phyloP scores from a whole-genome alignment of 345 rosid species.

The Linum trigynum region DNA sequence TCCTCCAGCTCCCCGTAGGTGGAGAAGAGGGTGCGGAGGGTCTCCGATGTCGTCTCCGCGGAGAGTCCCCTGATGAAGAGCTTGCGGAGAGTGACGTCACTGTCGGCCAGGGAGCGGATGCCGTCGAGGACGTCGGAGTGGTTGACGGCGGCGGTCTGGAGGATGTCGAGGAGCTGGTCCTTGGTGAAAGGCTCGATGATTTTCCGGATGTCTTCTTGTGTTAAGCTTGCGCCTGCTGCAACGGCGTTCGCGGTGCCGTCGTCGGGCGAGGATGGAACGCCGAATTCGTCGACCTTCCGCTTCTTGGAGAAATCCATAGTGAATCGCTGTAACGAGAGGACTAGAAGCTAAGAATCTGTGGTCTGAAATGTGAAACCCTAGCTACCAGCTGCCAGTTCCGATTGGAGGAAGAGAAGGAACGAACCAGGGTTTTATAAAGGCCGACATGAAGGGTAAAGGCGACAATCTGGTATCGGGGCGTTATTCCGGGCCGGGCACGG shows the following conservation, averaged over 20 bases:
- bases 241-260: conserved; percentile 2
- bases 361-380: too few relatives aligned
- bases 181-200: conserved; percentile 56
- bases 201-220: conserved; percentile 41
- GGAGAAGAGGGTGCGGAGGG: conserved; percentile 47
- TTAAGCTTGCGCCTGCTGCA: background rate
- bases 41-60: conserved; percentile 67
- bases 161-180: conserved; percentile 62
- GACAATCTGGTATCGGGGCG: too few relatives aligned
- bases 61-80: conserved; percentile 83
- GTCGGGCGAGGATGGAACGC: conserved; percentile 9
- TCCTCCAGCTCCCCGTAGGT: conserved; percentile 56
- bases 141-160: conserved; percentile 28
- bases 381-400: too few relatives aligned
- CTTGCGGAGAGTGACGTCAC: conserved; percentile 70
- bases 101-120: conserved; percentile 32
- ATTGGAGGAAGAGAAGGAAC: too few relatives aligned
- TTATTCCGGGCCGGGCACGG: too few relatives aligned
- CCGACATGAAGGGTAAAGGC: too few relatives aligned
- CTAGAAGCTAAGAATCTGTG: too few relatives aligned
- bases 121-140: background rate
- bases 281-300: conserved; percentile 49
- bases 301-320: conserved; percentile 44
- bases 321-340: background rate
- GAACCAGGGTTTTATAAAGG: too few relatives aligned